Evolutionary conservation across 2,329 filamentous ascomycete genomes (phyloP).

Genomic region (Penicillium sp.): DNA sequence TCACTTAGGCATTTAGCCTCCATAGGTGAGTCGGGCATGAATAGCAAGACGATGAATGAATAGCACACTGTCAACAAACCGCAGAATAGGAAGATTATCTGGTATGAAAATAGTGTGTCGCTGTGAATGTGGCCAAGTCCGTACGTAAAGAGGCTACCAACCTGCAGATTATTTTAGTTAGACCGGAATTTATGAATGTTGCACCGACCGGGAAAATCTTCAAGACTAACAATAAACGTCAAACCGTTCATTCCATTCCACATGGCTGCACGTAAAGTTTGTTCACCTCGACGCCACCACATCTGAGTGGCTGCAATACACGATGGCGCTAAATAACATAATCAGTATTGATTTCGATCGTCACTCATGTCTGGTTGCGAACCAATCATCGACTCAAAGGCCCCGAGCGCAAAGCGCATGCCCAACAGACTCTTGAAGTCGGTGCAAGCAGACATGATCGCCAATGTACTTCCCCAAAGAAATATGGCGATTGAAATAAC

Average conservation of each 20-base stretch:
- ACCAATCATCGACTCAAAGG: slow-evolving; percentile 33
- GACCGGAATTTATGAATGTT: not conserved
- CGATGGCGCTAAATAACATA: slow-evolving; percentile 41
- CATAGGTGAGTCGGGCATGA: slow-evolving; percentile 54
- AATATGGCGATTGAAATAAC: slow-evolving; percentile 55
- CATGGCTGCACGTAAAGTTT: slow-evolving; percentile 57
- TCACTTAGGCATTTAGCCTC: slow-evolving; percentile 50
- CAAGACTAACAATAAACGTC: slow-evolving; percentile 48
- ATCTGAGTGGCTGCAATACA: slow-evolving; percentile 62
- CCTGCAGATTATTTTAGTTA: slow-evolving; percentile 12
- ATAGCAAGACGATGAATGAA: slow-evolving; percentile 47
- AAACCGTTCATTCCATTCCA: slow-evolving; percentile 66
- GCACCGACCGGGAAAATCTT: not conserved
- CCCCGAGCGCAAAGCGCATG: slow-evolving; percentile 47
- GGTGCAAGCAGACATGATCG: slow-evolving; percentile 54
- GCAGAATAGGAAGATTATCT: slow-evolving; percentile 59
- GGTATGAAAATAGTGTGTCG: slow-evolving; percentile 33
- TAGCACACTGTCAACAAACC: slow-evolving; percentile 54
- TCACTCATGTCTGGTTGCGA: not conserved
- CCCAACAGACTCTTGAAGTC: slow-evolving; percentile 50
- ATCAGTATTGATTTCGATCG: not conserved
- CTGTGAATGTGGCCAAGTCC: slow-evolving; percentile 60
- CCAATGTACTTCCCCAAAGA: slow-evolving; percentile 54
- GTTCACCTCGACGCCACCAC: slow-evolving; percentile 63
- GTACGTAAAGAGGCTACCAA: slow-evolving; percentile 59